Evolutionary conservation across 768 basidiomycete species (phyloP).

Genomic region (Amanita inopinata): DNA sequence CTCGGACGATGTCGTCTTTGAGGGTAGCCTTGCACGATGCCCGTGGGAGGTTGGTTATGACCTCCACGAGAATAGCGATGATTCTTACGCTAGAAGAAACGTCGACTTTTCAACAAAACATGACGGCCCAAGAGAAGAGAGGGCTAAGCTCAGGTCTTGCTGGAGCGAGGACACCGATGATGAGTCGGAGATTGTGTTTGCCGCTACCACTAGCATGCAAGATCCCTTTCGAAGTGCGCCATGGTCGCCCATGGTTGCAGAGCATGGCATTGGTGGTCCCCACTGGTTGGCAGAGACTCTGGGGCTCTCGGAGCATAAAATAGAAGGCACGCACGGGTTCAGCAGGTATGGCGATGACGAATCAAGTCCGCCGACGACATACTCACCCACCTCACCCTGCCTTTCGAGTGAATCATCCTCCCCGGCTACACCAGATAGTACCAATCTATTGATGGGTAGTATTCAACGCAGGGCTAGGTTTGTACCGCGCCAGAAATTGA

Average conservation of each 20-base stretch:
- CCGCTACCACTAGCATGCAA: conserved; percentile 24
- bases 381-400: conserved; percentile 34
- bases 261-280: conserved; percentile 35
- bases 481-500: conserved; percentile 35
- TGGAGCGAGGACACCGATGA: conserved; percentile 49
- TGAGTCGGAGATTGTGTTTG: conserved; percentile 36
- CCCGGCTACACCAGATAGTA: conserved; percentile 49
- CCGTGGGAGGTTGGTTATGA: conserved; percentile 68
- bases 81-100: conserved; percentile 38
- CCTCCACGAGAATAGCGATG: conserved; percentile 39
- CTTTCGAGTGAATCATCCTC: conserved; percentile 35
- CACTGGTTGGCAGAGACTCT: conserved; percentile 49
- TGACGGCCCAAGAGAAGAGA: conserved; percentile 24
- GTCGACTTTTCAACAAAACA: conserved; percentile 28
- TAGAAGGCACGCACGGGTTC: conserved; percentile 22
- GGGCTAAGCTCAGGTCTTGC: conserved; percentile 32
- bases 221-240: conserved; percentile 23
- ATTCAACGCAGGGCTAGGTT: conserved; percentile 27
- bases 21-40: conserved; percentile 68
- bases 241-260: conserved; percentile 30
- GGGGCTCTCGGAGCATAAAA: conserved; percentile 29
- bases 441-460: conserved; percentile 13
- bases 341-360: conserved; percentile 34
- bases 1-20: conserved; percentile 62
- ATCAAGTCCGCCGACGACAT: conserved; percentile 42